Evolutionary conservation across 2,329 filamentous ascomycete species (phyloP), one percentile per base, ranked within the genome.

Genomic region (Lomentospora prolificans): DNA sequence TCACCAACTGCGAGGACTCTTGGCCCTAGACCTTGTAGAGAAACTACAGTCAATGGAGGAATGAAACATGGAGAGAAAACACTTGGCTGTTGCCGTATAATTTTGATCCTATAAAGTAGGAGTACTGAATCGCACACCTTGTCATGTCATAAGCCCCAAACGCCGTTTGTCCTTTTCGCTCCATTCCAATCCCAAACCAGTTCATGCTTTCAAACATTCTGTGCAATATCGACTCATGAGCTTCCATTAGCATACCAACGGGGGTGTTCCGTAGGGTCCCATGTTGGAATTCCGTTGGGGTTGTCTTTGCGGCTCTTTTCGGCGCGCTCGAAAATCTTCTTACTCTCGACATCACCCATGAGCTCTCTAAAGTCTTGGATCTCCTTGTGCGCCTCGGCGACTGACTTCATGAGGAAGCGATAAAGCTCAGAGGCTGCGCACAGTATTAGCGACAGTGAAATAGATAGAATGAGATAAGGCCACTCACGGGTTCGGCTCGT

Each of bases 261-360:
- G 2, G 82, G 80, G 56, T 85, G 73, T 33, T 85, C 79, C 55
- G 72, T 75, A 19, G 80, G 74, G 51, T 72, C 74, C 82, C 82
- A 85, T 2, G 77, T 75, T 61, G 75, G 78, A 60, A 85, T 83
- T 3, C 75, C 78, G 53, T 74, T 72, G 0, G 79, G 77, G 46
- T 82, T 77, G 39, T 77, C 73, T 55, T 75, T 69, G 17, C 75
- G 75, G 61, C 81, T 84, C 61, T 76, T 73, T 41, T 67, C 71
- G 1, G 76, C 79, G 57, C 78, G 73, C 9, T 77, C 72, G 55
- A 85, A 69, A 9, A 81, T 70, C 54, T 74, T 74, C 48, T 70
- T 72, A 58, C 69, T 77, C 48, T 74, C 70, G 3, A 77, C 74
- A 60, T 71, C 71, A 9, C 66, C 72, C 63, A 78, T 73, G 5